Evolutionary conservation across 306 rosid species (phyloP), one percentile per base, ranked within the genome.

Genomic region (Pueraria montana): DNA sequence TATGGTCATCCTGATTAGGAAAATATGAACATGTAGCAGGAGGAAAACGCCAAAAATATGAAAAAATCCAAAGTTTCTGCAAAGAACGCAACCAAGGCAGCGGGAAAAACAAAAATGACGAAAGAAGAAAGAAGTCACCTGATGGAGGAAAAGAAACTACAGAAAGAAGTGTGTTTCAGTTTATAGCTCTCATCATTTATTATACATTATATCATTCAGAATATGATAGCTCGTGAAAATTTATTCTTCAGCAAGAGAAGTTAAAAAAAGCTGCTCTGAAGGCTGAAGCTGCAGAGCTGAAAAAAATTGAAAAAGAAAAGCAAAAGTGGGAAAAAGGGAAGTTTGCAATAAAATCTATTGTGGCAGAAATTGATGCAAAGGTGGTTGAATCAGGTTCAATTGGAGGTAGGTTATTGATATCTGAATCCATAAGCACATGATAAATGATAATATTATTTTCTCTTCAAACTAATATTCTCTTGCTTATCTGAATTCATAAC

Each of bases 251-350:
- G 99, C 92, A 92, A 91, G 97, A 93, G 79, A 95, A 91, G 90
- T 82, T 92, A 86, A 87, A 82, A 69, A 92, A 87, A 81, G 97
- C 84, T 77, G 96, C 94, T 70, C 87, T 91, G 72, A 95, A 95
- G 91, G 94, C 92, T 78, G 98, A 95, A 88, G 93, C 90, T 32
- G 96, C 94, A 61, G 94, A 92, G 65, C 69, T 89, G 89, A 95
- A 88, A 83, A 95, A 88, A 80, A 17, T 88, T 32, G 90, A 93
- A 87, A 95, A 91, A 86, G 99, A 95, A 88, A 90, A 70, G 91
- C 90, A 89, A 77, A 93, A 86, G 87, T 93, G 96, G 98, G 98
- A 91, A 77, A 95, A 91, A 27, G 98, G 98, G 80, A 95, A 95
- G 88, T 80, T 89, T 77, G 98, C 99, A 14, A 26, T 87, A 21